Conservation (phyloP, 176 grass and related monocot genomes). For the Cenchrus purpureus region DNA sequence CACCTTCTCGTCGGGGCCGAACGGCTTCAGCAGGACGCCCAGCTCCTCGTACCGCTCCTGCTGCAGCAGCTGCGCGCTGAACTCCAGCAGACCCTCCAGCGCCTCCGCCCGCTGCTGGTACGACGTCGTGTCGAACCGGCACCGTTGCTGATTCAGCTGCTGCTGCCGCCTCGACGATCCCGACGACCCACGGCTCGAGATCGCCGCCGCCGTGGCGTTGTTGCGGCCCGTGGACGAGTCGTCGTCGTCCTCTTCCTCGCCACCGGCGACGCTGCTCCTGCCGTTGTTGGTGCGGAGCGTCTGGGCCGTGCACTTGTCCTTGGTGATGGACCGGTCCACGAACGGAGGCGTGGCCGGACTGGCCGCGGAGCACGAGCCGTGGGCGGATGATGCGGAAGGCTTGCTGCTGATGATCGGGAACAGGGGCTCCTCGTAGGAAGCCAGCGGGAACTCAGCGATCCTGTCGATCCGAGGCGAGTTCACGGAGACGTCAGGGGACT, state of each 20-base stretch:
- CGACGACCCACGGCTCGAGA: conserved; percentile 54
- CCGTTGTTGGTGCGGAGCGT: conserved; percentile 42
- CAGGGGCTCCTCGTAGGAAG: conserved; percentile 46
- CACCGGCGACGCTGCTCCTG: background rate
- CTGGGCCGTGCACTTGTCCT: conserved; percentile 81
- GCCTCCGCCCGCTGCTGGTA: conserved; percentile 84
- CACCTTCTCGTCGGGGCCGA: conserved; percentile 73
- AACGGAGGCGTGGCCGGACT: conserved; percentile 39
- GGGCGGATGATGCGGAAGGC: background rate
- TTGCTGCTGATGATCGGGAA: conserved; percentile 35
- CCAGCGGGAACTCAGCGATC: conserved; percentile 81
- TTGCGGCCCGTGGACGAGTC: conserved; percentile 47
- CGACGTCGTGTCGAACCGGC: conserved; percentile 76
- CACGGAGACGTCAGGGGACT: conserved; percentile 75
- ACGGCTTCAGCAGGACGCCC: conserved; percentile 69
- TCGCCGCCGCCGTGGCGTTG: conserved; percentile 9
- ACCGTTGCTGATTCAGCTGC: background rate
- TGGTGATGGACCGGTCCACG: conserved; percentile 66
- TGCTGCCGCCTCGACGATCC: conserved; percentile 51
- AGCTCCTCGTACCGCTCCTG: conserved; percentile 84
- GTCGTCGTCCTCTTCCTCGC: too few relatives aligned
- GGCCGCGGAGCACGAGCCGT: conserved; percentile 31
- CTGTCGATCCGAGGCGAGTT: conserved; percentile 82
- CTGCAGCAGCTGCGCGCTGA: conserved; percentile 79
- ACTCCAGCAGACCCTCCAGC: conserved; percentile 81